These are phyloP conservation scores for Trichophyton simii DNA, from an alignment of 2,329 filamentous ascomycete species.

Conservation along the genomic window DNA sequence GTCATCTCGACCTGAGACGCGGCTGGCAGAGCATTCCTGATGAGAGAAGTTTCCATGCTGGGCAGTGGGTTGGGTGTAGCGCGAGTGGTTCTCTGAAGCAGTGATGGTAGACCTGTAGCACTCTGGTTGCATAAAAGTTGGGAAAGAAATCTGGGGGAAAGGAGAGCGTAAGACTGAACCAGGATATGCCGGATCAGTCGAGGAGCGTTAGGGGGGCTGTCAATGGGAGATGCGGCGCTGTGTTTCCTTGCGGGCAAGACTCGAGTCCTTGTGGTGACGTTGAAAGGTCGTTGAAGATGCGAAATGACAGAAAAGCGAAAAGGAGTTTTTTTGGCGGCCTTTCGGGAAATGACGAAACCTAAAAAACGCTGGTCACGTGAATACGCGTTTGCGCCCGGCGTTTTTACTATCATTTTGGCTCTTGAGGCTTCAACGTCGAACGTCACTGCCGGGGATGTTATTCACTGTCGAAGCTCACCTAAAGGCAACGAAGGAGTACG, in stretches of 20 bases:
- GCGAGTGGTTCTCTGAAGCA: slow-evolving; percentile 30
- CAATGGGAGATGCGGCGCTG: neutral
- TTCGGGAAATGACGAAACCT: neutral
- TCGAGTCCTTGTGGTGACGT: neutral
- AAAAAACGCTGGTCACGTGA: neutral
- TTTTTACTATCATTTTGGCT: too few relatives aligned
- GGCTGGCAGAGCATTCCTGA: slow-evolving; percentile 33
- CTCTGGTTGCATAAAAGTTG: slow-evolving; percentile 56
- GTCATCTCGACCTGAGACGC: slow-evolving; percentile 30
- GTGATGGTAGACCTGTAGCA: slow-evolving; percentile 34
- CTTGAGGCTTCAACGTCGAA: too few relatives aligned
- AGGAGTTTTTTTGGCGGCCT: neutral
- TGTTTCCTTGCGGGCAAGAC: neutral
- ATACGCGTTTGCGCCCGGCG: neutral
- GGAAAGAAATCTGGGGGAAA: slow-evolving; percentile 20
- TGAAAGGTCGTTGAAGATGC: neutral
- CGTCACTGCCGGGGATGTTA: too few relatives aligned
- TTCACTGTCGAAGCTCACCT: too few relatives aligned
- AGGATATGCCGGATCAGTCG: slow-evolving; percentile 41
- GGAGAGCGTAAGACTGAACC: slow-evolving; percentile 43
- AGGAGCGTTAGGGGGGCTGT: neutral
- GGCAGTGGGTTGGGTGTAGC: slow-evolving; percentile 28
- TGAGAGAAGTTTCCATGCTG: slow-evolving; percentile 47
- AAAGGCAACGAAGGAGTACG: too few relatives aligned
- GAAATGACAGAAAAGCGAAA: neutral